Evolutionary conservation across 2,329 filamentous ascomycete genomes (phyloP).

Genomic region (Emergomyces pasteurianus): DNA sequence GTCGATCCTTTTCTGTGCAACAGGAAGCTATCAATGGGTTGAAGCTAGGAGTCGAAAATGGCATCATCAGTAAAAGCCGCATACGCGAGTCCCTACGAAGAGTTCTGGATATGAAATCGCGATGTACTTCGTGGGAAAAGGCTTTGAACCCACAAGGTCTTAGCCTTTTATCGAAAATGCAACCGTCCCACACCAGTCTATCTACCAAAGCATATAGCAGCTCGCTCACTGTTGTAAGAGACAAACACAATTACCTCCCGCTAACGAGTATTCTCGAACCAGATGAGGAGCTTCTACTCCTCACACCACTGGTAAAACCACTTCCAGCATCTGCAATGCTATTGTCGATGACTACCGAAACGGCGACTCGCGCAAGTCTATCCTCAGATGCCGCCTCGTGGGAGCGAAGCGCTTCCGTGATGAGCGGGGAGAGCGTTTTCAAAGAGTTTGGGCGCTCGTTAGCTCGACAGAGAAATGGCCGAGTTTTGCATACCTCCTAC

Average conservation of each 20-base stretch:
- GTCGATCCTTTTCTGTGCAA: slow-evolving; percentile 76
- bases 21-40: slow-evolving; percentile 84
- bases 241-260: slow-evolving; percentile 75
- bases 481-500: slow-evolving; percentile 86
- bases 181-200: slow-evolving; percentile 67
- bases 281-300: slow-evolving; percentile 75
- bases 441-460: slow-evolving; percentile 76
- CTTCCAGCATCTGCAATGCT: slow-evolving; percentile 81
- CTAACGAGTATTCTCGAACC: slow-evolving; percentile 69
- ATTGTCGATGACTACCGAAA: slow-evolving; percentile 46
- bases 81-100: slow-evolving; percentile 70
- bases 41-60: slow-evolving; percentile 79
- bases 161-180: slow-evolving; percentile 62
- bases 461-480: slow-evolving; percentile 74
- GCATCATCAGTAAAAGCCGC: slow-evolving; percentile 69
- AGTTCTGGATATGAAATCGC: slow-evolving; percentile 68
- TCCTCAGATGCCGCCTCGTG: slow-evolving; percentile 44
- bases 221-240: slow-evolving; percentile 84
- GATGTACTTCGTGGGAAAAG: slow-evolving; percentile 80
- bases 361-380: slow-evolving; percentile 17
- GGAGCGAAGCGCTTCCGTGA: slow-evolving; percentile 52
- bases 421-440: slow-evolving; percentile 91
- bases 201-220: slow-evolving; percentile 81
- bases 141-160: slow-evolving; percentile 80
- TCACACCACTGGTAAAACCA: slow-evolving; percentile 84